Conservation (phyloP, 1,139 yeast genomes). For the Magnusiomyces ingens region DNA sequence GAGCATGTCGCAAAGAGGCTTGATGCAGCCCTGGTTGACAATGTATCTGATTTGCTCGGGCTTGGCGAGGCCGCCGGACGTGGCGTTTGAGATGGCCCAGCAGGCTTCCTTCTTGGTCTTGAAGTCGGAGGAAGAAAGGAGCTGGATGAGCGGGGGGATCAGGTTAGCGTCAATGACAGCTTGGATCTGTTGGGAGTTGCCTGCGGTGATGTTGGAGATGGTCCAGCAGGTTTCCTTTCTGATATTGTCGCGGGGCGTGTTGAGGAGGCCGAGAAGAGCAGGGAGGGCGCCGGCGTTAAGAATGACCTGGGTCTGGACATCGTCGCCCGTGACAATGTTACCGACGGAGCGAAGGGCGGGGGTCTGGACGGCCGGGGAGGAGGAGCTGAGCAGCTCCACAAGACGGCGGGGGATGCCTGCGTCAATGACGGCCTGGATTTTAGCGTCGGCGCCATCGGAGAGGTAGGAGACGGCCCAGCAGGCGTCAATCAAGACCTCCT, state of each 20-base stretch:
- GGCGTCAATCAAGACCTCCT: constrained; percentile 92
- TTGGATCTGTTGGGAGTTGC: constrained; percentile 90
- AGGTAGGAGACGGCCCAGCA: constrained; percentile 98
- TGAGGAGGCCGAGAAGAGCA: constrained; percentile 72
- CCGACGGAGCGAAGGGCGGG: constrained; percentile 98
- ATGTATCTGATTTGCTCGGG: constrained; percentile 93
- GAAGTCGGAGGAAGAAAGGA: constrained; percentile 79
- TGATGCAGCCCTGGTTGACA: constrained; percentile 92
- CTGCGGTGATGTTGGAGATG: constrained; percentile 94
- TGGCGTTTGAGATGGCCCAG: constrained; percentile 98
- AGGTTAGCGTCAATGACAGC: constrained; percentile 92
- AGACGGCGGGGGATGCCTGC: constrained; percentile 92
- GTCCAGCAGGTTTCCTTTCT: constrained; percentile 99
- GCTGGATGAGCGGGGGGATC: constrained; percentile 84
- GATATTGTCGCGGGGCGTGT: constrained; percentile 83
- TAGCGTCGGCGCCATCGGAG: constrained; percentile 86
- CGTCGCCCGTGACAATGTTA: constrained; percentile 95
- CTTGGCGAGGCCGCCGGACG: constrained; percentile 86
- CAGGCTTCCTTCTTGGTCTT: constrained; percentile 97
- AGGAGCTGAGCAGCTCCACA: constrained; percentile 82
- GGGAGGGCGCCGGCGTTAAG: constrained; percentile 89
- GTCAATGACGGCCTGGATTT: constrained; percentile 95
- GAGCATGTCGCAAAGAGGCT: constrained; percentile 90
- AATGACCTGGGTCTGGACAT: constrained; percentile 88
- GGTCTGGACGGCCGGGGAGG: constrained; percentile 82